Conservation (phyloP, 2,329 filamentous ascomycete genomes). For the Penicillium aurantiogriseum region DNA sequence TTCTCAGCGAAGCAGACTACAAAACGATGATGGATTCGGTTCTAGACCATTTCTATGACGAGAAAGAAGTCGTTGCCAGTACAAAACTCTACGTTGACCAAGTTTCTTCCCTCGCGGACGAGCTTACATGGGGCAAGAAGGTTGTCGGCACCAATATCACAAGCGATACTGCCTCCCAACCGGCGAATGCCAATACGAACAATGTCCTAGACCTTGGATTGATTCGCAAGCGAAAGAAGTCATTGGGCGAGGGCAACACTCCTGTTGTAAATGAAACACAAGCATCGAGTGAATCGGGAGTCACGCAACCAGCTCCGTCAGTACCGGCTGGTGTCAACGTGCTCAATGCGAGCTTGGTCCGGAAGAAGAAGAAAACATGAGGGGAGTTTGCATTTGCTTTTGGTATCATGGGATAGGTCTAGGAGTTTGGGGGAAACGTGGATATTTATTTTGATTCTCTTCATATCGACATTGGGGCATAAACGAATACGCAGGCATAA, state of each 20-base stretch:
- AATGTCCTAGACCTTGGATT: constrained; percentile 33
- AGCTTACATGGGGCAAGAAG: constrained; percentile 37
- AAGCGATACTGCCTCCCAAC: background rate
- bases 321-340: constrained; percentile 34
- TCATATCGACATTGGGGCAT: background rate
- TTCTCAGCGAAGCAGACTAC: constrained; percentile 43
- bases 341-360: constrained; percentile 38
- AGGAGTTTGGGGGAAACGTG: background rate
- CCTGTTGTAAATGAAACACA: constrained; percentile 6
- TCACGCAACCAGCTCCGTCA: constrained; percentile 5
- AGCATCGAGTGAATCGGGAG: background rate
- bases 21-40: constrained; percentile 41
- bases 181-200: constrained; percentile 17
- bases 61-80: constrained; percentile 38
- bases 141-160: constrained; percentile 32
- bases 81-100: constrained; percentile 44
- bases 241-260: constrained; percentile 16
- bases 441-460: background rate
- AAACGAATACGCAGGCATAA: background rate
- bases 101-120: constrained; percentile 40
- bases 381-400: background rate
- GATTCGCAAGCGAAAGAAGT: constrained; percentile 42
- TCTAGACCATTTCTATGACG: constrained; percentile 45
- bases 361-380: constrained; percentile 44
- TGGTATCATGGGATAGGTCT: background rate